A percentile compares a stretch with the other conserved stretches of the same genome.
Evolutionary conservation across 139 green algal genomes (phyloP).

Genomic region (Marvania coccoides): DNA sequence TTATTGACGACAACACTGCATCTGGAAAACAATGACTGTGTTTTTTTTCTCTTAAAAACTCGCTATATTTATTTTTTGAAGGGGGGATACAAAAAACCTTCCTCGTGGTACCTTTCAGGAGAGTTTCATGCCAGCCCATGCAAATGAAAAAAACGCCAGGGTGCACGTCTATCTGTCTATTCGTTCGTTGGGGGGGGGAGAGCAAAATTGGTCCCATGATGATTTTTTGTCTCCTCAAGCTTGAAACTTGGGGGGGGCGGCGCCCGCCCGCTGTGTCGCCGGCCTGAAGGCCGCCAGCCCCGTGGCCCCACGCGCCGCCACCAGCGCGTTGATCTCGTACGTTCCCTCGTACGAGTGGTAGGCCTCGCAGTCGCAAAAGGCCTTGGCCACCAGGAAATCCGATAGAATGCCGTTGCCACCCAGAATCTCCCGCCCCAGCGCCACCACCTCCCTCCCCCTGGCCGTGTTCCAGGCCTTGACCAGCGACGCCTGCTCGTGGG

Average conservation of each 20-base stretch:
- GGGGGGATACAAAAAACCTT: too few relatives aligned
- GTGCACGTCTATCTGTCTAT: too few relatives aligned
- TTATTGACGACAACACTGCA: neutral
- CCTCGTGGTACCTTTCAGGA: too few relatives aligned
- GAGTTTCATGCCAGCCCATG: too few relatives aligned
- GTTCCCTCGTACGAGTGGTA: slow-evolving; percentile 83
- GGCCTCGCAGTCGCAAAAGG: slow-evolving; percentile 76
- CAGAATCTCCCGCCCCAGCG: slow-evolving; percentile 82
- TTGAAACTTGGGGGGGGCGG: neutral
- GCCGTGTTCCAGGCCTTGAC: slow-evolving; percentile 89
- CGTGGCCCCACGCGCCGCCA: slow-evolving; percentile 75
- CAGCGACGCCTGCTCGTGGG: slow-evolving; percentile 69
- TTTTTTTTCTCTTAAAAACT: too few relatives aligned
- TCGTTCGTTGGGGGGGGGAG: neutral
- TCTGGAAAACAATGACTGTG: neutral
- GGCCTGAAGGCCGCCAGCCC: slow-evolving; percentile 75
- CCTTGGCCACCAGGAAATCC: slow-evolving; percentile 88
- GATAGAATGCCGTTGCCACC: slow-evolving; percentile 88
- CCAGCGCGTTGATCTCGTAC: slow-evolving; percentile 89
- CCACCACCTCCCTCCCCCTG: slow-evolving; percentile 45
- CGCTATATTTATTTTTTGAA: too few relatives aligned
- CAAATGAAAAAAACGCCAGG: too few relatives aligned
- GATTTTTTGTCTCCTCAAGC: neutral
- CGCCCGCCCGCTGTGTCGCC: neutral
- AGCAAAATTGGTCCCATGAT: neutral